Conservation (phyloP, 208 protist genomes). For the Angomonas deanei region DNA sequence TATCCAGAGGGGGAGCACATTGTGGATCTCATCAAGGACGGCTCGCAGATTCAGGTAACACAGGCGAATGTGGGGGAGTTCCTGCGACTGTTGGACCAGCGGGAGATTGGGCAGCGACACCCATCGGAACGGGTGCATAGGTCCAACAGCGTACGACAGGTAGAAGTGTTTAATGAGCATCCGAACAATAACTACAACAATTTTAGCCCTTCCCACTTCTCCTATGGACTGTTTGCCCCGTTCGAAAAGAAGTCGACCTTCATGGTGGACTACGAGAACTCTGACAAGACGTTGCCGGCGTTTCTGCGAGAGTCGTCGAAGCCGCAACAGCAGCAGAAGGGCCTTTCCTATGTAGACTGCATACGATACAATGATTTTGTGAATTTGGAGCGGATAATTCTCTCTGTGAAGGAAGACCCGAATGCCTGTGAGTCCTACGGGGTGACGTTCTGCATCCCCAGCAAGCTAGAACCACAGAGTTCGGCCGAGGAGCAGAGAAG, state of each 20-base stretch:
- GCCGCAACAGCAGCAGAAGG: not conserved
- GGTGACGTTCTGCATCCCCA: slow-evolving; percentile 65
- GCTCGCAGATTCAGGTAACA: slow-evolving; percentile 63
- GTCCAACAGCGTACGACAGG: slow-evolving; percentile 52
- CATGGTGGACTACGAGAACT: slow-evolving; percentile 69
- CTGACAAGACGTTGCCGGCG: slow-evolving; percentile 49
- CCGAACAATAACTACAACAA: slow-evolving; percentile 35
- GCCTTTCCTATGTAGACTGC: slow-evolving; percentile 20
- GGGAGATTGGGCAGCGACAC: slow-evolving; percentile 2
- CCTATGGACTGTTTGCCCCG: slow-evolving; percentile 63
- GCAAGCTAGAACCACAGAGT: slow-evolving; percentile 24
- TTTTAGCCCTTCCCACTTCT: slow-evolving; percentile 80
- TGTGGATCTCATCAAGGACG: slow-evolving; percentile 64
- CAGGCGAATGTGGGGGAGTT: slow-evolving; percentile 63
- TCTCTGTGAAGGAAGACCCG: slow-evolving; percentile 30
- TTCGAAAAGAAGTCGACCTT: slow-evolving; percentile 50
- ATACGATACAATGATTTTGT: slow-evolving; percentile 32
- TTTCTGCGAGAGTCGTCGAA: slow-evolving; percentile 35
- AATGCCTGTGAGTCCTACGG: slow-evolving; percentile 42
- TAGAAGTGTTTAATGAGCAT: slow-evolving; percentile 28
- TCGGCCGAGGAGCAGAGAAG: slow-evolving; percentile 24
- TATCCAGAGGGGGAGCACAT: slow-evolving; percentile 40
- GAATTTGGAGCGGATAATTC: slow-evolving; percentile 39
- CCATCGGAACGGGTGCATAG: slow-evolving; percentile 37
- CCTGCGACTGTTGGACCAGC: slow-evolving; percentile 50